Conservation (phyloP, 805 yeast species). For the Phaffomyces antillensis region DNA sequence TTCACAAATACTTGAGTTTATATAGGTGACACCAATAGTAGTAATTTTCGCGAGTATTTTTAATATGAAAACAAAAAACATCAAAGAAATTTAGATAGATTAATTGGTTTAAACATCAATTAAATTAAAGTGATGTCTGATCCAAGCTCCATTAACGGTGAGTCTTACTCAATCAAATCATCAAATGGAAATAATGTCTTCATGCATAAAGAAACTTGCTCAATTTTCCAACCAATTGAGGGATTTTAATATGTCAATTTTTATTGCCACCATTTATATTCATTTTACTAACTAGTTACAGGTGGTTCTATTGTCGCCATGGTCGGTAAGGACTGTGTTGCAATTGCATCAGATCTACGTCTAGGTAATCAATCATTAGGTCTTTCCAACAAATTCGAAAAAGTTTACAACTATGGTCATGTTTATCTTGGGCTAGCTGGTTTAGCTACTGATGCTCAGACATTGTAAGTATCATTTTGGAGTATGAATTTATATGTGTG, state of each 20-base stretch:
- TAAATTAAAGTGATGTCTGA: constrained; percentile 45
- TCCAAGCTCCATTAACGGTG: constrained; percentile 71
- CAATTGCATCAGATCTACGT: constrained; percentile 92
- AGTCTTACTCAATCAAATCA: constrained; percentile 17
- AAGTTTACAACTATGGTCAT: constrained; percentile 79
- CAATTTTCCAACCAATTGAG: not conserved
- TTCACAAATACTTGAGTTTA: not conserved
- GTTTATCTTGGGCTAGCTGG: constrained; percentile 92
- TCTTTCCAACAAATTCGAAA: constrained; percentile 86
- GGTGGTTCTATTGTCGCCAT: constrained; percentile 98
- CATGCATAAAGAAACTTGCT: not conserved
- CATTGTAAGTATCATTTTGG: constrained; percentile 28
- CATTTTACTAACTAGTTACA: constrained; percentile 13
- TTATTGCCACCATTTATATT: not conserved
- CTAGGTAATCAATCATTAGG: constrained; percentile 93
- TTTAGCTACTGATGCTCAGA: constrained; percentile 86
- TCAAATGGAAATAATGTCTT: too few species aligned
- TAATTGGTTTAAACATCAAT: too few species aligned
- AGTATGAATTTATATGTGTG: too few species aligned
- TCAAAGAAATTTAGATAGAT: not conserved
- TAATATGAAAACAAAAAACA: not conserved
- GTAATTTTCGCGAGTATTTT: not conserved
- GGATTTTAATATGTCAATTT: not conserved
- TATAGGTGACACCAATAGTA: not conserved
- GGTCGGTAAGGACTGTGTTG: constrained; percentile 98